Percentiles rank a stretch among this genome's conserved stretches.
phyloP scores from a whole-genome alignment of 2,329 filamentous ascomycete genomes.

The Microthyrium microscopicum region DNA sequence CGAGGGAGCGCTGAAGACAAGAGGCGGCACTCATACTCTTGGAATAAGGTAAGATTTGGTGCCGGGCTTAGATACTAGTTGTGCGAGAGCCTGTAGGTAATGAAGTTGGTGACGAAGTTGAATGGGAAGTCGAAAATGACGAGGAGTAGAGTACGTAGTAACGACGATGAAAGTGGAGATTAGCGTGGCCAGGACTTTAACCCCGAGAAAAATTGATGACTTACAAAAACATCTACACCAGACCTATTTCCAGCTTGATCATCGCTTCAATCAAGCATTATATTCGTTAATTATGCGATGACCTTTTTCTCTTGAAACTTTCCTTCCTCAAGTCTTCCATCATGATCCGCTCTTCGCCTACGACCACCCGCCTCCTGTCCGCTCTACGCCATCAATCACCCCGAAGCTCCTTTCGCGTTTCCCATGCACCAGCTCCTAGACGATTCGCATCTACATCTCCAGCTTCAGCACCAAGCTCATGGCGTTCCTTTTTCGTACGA shows the following conservation, averaged over 20 bases:
- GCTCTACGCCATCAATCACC: not conserved
- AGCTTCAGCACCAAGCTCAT: slow-evolving; percentile 35
- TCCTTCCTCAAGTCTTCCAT: not conserved
- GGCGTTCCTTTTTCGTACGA: slow-evolving; percentile 60
- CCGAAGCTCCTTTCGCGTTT: slow-evolving; percentile 14
- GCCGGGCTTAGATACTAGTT: no score
- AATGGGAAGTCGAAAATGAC: no score
- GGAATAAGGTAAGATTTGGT: not conserved
- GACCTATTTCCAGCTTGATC: no score
- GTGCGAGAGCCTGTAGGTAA: no score
- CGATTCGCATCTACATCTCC: not conserved
- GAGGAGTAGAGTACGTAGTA: no score
- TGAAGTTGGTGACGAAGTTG: no score
- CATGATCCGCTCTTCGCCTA: not conserved
- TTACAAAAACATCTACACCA: no score
- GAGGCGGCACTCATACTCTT: not conserved
- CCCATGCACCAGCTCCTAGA: slow-evolving; percentile 38
- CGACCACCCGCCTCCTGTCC: not conserved
- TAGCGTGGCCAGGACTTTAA: no score
- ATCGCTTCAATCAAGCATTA: no score
- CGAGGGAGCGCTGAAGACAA: not conserved
- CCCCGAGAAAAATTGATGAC: no score
- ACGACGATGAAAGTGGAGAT: no score
- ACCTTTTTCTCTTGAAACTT: not conserved
- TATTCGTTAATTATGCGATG: no score